These are phyloP conservation scores for Hymenoscyphus repandus DNA, from an alignment of 2,329 filamentous ascomycete genomes.

Conservation along the genomic window DNA sequence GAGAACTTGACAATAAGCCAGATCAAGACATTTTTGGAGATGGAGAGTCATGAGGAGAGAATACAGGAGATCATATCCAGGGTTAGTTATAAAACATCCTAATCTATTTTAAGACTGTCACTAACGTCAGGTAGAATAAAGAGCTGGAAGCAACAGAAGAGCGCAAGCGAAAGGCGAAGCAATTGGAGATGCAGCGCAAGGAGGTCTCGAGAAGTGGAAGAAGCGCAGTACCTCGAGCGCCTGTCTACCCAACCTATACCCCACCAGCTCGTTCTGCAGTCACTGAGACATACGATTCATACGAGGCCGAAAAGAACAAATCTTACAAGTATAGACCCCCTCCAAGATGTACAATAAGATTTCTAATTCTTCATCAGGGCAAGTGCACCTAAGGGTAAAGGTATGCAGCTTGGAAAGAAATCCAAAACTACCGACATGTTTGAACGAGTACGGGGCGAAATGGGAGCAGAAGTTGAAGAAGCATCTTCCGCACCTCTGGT, in stretches of 20 bases:
- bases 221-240: conserved; percentile 62
- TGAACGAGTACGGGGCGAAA: conserved; percentile 85
- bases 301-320: conserved; percentile 98
- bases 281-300: conserved; percentile 82
- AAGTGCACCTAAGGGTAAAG: conserved; percentile 78
- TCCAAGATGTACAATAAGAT: not conserved
- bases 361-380: conserved; percentile 38
- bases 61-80: conserved; percentile 97
- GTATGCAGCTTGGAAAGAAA: conserved; percentile 99
- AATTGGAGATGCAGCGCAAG: conserved; percentile 97
- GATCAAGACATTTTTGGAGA: conserved; percentile 98
- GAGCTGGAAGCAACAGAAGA: conserved; percentile 97
- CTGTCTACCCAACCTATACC: conserved; percentile 84
- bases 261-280: conserved; percentile 69
- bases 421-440: conserved; percentile 97
- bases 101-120: not conserved
- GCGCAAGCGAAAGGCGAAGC: conserved; percentile 97
- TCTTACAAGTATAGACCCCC: conserved; percentile 61
- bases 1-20: conserved; percentile 95
- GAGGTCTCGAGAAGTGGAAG: conserved; percentile 78
- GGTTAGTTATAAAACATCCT: conserved; percentile 41
- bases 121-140: conserved; percentile 66
- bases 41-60: conserved; percentile 98
- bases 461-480: conserved; percentile 82
- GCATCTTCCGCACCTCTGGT: conserved; percentile 59